Percentiles rank a stretch among this genome's conserved stretches.
phyloP scores from a whole-genome alignment of 441 rosid species.

The Raphanus hybrid region DNA sequence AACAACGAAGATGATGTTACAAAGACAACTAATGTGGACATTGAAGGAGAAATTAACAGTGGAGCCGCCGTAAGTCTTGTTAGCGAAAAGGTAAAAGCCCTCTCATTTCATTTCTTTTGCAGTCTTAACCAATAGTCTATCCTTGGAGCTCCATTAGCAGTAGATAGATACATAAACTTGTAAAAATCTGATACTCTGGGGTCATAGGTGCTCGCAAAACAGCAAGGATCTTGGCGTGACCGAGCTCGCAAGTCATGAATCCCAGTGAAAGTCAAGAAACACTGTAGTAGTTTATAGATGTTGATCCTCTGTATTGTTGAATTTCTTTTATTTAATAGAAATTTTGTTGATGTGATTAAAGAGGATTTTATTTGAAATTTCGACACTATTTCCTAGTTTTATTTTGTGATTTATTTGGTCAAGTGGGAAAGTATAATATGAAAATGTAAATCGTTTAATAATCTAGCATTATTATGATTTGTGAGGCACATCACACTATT shows the following conservation, averaged over 20 bases:
- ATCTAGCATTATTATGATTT: not conserved
- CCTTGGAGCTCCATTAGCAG: not conserved
- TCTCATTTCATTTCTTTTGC: not conserved
- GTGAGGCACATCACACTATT: not conserved
- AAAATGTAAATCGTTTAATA: not conserved
- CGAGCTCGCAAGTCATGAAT: slow-evolving; percentile 72
- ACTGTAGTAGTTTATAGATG: not conserved
- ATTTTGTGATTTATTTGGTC: not conserved
- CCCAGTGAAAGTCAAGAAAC: not conserved
- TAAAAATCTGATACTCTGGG: not conserved
- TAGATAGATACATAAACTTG: not conserved
- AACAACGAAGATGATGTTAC: slow-evolving; percentile 39
- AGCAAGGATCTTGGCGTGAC: slow-evolving; percentile 98
- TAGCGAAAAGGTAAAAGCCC: slow-evolving; percentile 69
- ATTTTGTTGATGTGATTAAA: slow-evolving; percentile 13
- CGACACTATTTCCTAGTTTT: not conserved
- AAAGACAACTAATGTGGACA: slow-evolving; percentile 44
- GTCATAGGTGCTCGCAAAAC: slow-evolving; percentile 82
- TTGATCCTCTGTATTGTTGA: slow-evolving; percentile 8
- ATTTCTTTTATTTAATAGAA: not conserved
- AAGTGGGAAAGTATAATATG: not conserved
- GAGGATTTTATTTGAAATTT: not conserved
- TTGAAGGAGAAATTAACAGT: slow-evolving; percentile 45
- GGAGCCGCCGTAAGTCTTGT: slow-evolving; percentile 54
- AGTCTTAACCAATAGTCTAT: not conserved